Evolutionary conservation across 1,284 basidiomycete species (phyloP).

Genomic region (Ceratobasidium sp.): DNA sequence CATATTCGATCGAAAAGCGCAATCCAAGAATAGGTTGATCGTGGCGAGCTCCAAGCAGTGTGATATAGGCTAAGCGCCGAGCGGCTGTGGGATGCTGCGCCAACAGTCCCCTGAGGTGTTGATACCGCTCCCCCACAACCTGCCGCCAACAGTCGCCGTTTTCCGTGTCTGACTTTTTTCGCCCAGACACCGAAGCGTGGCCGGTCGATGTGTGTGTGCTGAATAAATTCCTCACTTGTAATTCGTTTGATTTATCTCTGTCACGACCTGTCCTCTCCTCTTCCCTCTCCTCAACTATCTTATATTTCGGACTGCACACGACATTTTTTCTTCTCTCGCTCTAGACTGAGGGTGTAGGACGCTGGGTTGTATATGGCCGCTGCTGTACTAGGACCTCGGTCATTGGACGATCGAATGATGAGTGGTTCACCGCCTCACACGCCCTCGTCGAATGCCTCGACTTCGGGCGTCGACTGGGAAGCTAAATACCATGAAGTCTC

Average conservation of each 20-base stretch:
- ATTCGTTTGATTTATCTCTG: not conserved
- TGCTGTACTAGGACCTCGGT: constrained; percentile 13
- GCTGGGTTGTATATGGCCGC: constrained; percentile 11
- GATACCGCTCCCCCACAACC: constrained; percentile 37
- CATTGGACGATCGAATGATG: constrained; percentile 16
- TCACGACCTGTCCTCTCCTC: constrained; percentile 9
- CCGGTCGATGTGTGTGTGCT: constrained; percentile 15
- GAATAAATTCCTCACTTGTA: not conserved
- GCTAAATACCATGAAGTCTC: constrained; percentile 84
- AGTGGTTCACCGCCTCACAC: constrained; percentile 26
- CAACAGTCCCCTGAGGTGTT: constrained; percentile 30
- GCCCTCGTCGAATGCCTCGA: constrained; percentile 27
- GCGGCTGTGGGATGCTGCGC: constrained; percentile 24
- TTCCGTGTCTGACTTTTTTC: not conserved
- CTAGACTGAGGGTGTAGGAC: not conserved
- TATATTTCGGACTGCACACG: not conserved
- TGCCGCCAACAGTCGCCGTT: constrained; percentile 6
- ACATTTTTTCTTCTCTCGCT: not conserved
- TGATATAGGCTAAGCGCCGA: not conserved
- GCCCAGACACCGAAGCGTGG: not conserved
- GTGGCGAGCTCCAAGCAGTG: not conserved
- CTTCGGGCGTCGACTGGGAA: constrained; percentile 67
- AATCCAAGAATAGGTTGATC: not conserved
- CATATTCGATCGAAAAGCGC: not conserved
- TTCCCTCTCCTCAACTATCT: not conserved